A percentile compares a stretch with the other conserved stretches of the same genome.
phyloP scores from a whole-genome alignment of 352 stramenopile species.

The Globisporangium carolinianum region DNA sequence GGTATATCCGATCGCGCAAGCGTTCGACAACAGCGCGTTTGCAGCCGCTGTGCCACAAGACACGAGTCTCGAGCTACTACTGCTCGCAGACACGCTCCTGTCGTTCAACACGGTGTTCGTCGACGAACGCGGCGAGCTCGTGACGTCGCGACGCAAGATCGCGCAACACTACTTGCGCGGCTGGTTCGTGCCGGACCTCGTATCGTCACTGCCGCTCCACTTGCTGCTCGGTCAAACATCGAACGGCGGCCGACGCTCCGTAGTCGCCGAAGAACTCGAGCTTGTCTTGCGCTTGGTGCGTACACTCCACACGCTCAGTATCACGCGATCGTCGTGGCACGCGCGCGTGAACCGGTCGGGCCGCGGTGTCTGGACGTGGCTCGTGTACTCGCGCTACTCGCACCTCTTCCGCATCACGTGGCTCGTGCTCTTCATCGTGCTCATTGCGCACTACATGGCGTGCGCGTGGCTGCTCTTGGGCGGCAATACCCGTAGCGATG shows the following conservation, averaged over 20 bases:
- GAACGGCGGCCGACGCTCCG: neutral
- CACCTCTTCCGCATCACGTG: constrained; percentile 10
- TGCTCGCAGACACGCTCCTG: constrained; percentile 2
- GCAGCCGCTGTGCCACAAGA: neutral
- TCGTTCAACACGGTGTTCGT: constrained; percentile 12
- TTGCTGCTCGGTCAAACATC: neutral
- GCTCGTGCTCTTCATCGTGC: constrained; percentile 1
- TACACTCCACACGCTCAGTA: constrained; percentile 1
- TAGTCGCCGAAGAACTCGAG: neutral
- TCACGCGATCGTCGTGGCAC: neutral
- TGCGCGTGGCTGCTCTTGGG: constrained; percentile 7
- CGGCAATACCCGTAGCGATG: no score
- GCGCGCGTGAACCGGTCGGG: neutral
- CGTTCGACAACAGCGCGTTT: neutral
- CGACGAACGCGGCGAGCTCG: constrained; percentile 4
- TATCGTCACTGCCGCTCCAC: constrained; percentile 1
- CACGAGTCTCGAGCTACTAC: neutral
- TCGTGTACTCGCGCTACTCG: constrained; percentile 12
- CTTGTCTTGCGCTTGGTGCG: constrained; percentile 1
- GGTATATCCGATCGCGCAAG: neutral
- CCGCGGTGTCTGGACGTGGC: constrained; percentile 3
- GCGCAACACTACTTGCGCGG: constrained; percentile 2
- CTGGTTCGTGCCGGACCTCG: constrained; percentile 7
- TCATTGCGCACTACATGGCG: constrained; percentile 9
- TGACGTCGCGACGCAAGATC: constrained; percentile 4